Evolutionary conservation across 2,329 filamentous ascomycete species (phyloP).

Genomic region (Tolypocladium album): DNA sequence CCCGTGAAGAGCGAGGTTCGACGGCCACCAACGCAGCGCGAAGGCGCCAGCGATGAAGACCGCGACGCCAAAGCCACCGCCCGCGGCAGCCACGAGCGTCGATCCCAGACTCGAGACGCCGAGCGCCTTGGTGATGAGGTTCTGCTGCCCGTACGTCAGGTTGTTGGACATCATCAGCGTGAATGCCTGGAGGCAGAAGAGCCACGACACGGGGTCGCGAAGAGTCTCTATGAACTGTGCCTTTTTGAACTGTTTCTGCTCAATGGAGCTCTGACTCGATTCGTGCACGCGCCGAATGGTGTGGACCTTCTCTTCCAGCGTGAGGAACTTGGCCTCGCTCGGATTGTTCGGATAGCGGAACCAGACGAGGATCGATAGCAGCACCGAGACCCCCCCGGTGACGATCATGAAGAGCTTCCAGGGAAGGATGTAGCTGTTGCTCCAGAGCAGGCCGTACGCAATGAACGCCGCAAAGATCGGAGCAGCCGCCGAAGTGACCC

Average conservation of each 20-base stretch:
- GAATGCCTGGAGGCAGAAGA: not conserved
- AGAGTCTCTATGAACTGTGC: not conserved
- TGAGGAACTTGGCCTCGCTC: not conserved
- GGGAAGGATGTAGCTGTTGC: not conserved
- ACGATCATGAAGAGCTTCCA: not conserved
- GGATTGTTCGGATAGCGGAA: not conserved
- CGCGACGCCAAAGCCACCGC: not conserved
- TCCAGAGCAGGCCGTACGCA: not conserved
- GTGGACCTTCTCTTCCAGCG: not conserved
- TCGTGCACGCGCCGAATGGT: not conserved
- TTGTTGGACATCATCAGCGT: not conserved
- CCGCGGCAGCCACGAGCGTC: not conserved
- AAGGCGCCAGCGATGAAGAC: not conserved
- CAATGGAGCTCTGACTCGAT: not conserved
- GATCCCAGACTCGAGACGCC: not conserved
- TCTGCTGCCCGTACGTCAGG: not conserved
- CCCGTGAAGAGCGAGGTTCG: not conserved
- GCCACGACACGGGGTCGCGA: not conserved
- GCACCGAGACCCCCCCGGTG: not conserved
- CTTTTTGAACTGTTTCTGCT: not conserved
- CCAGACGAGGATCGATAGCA: not conserved
- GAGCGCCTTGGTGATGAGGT: not conserved
- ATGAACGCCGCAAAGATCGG: not conserved
- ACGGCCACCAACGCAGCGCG: not conserved
- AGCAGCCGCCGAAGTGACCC: not conserved